These are phyloP conservation scores for Aechmea fasciata DNA, from an alignment of 176 grass and related monocot genomes.

Conservation along the genomic window DNA sequence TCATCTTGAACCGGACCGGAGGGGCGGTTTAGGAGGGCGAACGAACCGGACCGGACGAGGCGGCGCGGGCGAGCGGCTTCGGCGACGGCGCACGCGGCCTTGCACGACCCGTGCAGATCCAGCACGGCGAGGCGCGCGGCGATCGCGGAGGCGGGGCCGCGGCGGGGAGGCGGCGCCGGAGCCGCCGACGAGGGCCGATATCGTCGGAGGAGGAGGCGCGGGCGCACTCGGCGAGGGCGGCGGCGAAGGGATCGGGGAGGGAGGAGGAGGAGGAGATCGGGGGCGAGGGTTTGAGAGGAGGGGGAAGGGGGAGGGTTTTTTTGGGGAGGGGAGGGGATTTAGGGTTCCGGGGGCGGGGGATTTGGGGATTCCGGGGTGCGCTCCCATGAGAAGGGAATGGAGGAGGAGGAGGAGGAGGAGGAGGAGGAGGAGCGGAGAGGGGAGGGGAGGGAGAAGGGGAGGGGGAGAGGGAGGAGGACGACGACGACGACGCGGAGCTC, in stretches of 20 bases:
- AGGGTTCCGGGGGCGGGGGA: conserved; percentile 30
- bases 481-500: conserved; percentile 8
- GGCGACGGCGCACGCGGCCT: conserved; percentile 34
- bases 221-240: conserved; percentile 15
- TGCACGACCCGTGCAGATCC: conserved; percentile 47
- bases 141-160: conserved; percentile 12
- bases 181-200: neutral
- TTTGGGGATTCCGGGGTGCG: conserved; percentile 63
- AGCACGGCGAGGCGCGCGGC: conserved; percentile 30
- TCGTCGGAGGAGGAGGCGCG: neutral
- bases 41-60: conserved; percentile 8
- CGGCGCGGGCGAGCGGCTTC: neutral
- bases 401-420: conserved; percentile 39
- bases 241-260: conserved; percentile 16
- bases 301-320: conserved; percentile 10
- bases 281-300: conserved; percentile 32
- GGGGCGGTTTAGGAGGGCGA: neutral
- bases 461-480: conserved; percentile 20
- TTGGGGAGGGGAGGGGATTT: neutral
- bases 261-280: conserved; percentile 23
- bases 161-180: neutral
- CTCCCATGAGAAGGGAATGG: conserved; percentile 78
- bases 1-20: neutral
- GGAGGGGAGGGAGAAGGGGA: conserved; percentile 29
- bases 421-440: conserved; percentile 45